These are phyloP conservation scores for Triticum aestivum DNA, from an alignment of 176 grass and related monocot species.

Conservation along the genomic window IWGSC_CS_RefSeq_v2.1 NC_057814.1:231721445-231721944, in stretches of 20 bases:
- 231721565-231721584: conserved; percentile 60
- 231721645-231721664: conserved; percentile 21
- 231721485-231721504: conserved; percentile 59
- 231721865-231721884: too few species aligned
- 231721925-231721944: conserved; percentile 65
- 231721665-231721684: conserved; percentile 39
- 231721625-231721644: background rate
- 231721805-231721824: conserved; percentile 68
- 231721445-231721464: conserved; percentile 51
- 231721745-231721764: conserved; percentile 51
- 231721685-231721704: conserved; percentile 57
- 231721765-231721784: conserved; percentile 41
- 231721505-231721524: conserved; percentile 48
- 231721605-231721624: background rate
- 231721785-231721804: conserved; percentile 50
- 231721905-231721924: conserved; percentile 35
- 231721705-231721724: conserved; percentile 44
- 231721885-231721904: too few species aligned
- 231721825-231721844: conserved; percentile 37
- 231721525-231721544: conserved; percentile 69
- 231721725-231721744: conserved; percentile 33
- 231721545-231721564: conserved; percentile 71
- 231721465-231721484: conserved; percentile 59
- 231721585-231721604: background rate
- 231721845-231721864: background rate